phyloP scores from a whole-genome alignment of 176 grass and related monocot species.

The Cenchrus purpureus region DNA sequence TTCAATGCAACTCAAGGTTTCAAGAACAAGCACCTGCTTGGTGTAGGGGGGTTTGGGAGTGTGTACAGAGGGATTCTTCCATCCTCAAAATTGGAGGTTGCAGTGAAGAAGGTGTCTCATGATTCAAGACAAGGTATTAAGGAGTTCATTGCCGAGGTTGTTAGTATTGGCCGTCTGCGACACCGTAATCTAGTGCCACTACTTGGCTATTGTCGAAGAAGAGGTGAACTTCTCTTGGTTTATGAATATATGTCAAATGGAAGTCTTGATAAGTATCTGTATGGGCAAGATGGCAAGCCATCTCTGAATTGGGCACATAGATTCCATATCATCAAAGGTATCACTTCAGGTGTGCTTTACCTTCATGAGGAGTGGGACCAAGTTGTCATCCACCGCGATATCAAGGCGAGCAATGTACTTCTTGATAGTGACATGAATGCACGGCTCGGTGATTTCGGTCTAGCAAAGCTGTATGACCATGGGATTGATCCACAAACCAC shows the following conservation, averaged over 20 bases:
- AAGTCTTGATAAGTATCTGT: slow-evolving; percentile 8
- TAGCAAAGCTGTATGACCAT: slow-evolving; percentile 48
- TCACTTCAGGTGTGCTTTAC: slow-evolving; percentile 44
- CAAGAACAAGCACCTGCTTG: neutral
- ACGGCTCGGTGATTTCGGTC: slow-evolving; percentile 51
- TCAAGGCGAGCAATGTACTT: slow-evolving; percentile 25
- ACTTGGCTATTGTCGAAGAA: neutral
- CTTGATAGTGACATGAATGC: slow-evolving; percentile 24
- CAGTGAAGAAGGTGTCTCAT: neutral
- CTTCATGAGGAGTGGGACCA: slow-evolving; percentile 54
- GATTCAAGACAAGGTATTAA: slow-evolving; percentile 10
- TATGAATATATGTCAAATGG: slow-evolving; percentile 26
- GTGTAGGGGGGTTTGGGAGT: neutral
- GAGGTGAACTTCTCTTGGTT: slow-evolving; percentile 24
- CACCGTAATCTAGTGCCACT: slow-evolving; percentile 32
- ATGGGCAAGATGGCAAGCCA: neutral
- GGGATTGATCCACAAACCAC: neutral
- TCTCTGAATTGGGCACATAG: slow-evolving; percentile 29
- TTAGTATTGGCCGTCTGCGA: slow-evolving; percentile 8
- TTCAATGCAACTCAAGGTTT: neutral
- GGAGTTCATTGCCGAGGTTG: neutral
- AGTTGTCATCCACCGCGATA: slow-evolving; percentile 24
- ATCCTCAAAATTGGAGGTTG: neutral
- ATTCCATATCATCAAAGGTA: slow-evolving; percentile 31
- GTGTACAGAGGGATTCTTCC: neutral